phyloP scores from a whole-genome alignment of 441 rosid genomes.

The Omphalea diandra region DNA sequence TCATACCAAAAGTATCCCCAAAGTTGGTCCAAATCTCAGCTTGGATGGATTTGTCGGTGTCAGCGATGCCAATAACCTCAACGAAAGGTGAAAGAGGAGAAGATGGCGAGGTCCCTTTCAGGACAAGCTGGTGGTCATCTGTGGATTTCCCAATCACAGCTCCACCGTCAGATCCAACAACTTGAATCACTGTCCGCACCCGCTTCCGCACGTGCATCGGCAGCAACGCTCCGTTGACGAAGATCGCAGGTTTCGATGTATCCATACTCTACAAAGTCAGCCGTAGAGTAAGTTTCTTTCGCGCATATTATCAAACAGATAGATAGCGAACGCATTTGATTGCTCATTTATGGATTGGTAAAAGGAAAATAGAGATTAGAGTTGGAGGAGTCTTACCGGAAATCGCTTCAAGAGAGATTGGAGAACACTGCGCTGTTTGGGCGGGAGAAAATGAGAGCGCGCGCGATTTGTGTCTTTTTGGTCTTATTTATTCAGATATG shows the following conservation, averaged over 20 bases:
- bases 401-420: background rate
- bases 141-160: constrained; percentile 67
- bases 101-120: constrained; percentile 57
- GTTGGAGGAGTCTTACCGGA: background rate
- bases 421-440: background rate
- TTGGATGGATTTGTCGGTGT: constrained; percentile 56
- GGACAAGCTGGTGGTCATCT: constrained; percentile 59
- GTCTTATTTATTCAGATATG: too few species aligned
- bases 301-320: constrained; percentile 10
- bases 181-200: constrained; percentile 79
- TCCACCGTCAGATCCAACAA: constrained; percentile 47
- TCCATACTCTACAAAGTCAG: constrained; percentile 50
- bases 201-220: constrained; percentile 58
- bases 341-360: background rate
- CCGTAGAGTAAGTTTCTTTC: background rate
- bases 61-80: constrained; percentile 90
- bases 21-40: constrained; percentile 80
- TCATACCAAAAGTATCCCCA: constrained; percentile 71
- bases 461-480: too few species aligned
- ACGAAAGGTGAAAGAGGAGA: constrained; percentile 54
- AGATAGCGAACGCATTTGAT: too few species aligned
- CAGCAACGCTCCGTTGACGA: constrained; percentile 66
- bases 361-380: background rate
- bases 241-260: constrained; percentile 69
- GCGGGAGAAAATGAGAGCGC: background rate